Evolutionary conservation across 2,329 filamentous ascomycete species (phyloP).

Genomic region (Lithohypha guttulata): DNA sequence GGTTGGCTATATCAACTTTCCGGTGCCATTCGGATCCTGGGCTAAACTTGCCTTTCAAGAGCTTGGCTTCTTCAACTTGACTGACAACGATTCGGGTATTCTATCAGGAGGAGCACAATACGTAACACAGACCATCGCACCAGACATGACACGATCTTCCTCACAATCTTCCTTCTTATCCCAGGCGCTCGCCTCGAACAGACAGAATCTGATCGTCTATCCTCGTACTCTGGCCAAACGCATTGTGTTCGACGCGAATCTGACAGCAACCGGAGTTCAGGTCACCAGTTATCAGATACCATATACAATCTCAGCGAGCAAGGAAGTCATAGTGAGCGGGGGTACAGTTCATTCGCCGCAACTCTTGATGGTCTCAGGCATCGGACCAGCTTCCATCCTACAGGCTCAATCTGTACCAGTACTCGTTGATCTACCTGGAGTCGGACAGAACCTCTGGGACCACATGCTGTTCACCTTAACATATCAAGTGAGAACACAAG

Average conservation of each 20-base stretch:
- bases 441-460: conserved; percentile 55
- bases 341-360: conserved; percentile 56
- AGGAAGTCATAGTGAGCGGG: conserved; percentile 37
- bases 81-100: conserved; percentile 34
- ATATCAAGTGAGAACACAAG: conserved; percentile 9
- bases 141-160: conserved; percentile 25
- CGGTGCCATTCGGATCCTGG: conserved; percentile 32
- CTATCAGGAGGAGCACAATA: conserved; percentile 34
- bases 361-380: conserved; percentile 54
- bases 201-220: conserved; percentile 31
- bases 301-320: conserved; percentile 28
- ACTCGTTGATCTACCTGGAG: conserved; percentile 47
- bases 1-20: conserved; percentile 34
- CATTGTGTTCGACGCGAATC: conserved; percentile 34
- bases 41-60: conserved; percentile 29
- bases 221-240: conserved; percentile 34
- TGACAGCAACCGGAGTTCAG: conserved; percentile 34
- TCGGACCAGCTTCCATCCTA: conserved; percentile 47
- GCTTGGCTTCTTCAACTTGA: conserved; percentile 30
- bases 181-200: conserved; percentile 18
- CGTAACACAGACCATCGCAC: conserved; percentile 24
- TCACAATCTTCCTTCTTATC: conserved; percentile 30
- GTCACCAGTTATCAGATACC: conserved; percentile 22
- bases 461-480: conserved; percentile 22
- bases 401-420: conserved; percentile 43